These are phyloP conservation scores for Nicotiana undulata DNA, from an alignment of 257 asterid genomes.

Conservation along the genomic window DNA sequence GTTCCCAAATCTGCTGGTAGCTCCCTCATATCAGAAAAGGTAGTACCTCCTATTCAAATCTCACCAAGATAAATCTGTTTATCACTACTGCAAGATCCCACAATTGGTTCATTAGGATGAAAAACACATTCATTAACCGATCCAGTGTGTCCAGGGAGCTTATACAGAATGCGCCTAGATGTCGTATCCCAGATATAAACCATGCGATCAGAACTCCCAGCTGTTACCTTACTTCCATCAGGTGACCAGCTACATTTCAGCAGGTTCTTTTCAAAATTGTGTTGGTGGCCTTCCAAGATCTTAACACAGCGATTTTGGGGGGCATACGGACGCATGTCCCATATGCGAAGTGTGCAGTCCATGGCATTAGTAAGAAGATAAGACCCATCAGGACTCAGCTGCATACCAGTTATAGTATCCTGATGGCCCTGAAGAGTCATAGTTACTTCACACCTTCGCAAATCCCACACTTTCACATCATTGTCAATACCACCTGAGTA, in stretches of 20 bases:
- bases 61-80: conserved; percentile 94
- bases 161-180: conserved; percentile 71
- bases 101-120: conserved; percentile 77
- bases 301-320: conserved; percentile 95
- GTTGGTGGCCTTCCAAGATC: conserved; percentile 93
- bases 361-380: conserved; percentile 90
- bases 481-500: conserved; percentile 92
- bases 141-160: conserved; percentile 95
- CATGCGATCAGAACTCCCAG: conserved; percentile 96
- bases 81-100: conserved; percentile 97
- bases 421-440: conserved; percentile 98
- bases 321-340: conserved; percentile 99
- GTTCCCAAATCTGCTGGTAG: not conserved
- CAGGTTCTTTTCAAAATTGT: conserved; percentile 92
- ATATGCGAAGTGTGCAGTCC: conserved; percentile 86
- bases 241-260: conserved; percentile 97
- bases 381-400: conserved; percentile 94
- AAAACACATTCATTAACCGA: conserved; percentile 82
- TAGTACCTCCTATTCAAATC: conserved; percentile 25
- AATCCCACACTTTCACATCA: conserved; percentile 94
- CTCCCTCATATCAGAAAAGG: not conserved
- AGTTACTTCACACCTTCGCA: conserved; percentile 76
- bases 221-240: conserved; percentile 94
- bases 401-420: conserved; percentile 92
- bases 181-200: conserved; percentile 95